Evolutionary conservation across 2,329 filamentous ascomycete genomes (phyloP).

Genomic region (Aspergillus eucalypticola): DNA sequence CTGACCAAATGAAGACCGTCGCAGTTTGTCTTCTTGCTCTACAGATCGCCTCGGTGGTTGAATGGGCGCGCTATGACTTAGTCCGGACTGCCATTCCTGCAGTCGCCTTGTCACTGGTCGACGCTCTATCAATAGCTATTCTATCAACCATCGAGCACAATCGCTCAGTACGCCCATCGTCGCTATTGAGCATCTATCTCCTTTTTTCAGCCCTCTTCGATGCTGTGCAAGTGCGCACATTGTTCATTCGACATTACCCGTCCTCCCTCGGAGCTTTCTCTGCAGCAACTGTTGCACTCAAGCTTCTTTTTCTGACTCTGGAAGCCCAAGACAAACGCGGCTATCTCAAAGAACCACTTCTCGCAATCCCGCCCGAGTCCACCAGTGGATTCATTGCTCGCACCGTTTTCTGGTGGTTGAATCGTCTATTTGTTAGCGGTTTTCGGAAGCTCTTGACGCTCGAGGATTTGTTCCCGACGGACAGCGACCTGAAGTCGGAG

Average conservation of each 20-base stretch:
- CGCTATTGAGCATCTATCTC: slow-evolving; percentile 41
- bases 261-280: slow-evolving; percentile 37
- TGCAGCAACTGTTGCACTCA: slow-evolving; percentile 40
- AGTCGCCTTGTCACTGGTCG: neutral
- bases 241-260: slow-evolving; percentile 31
- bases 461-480: slow-evolving; percentile 17
- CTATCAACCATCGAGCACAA: slow-evolving; percentile 20
- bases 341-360: slow-evolving; percentile 18
- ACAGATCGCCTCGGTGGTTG: neutral
- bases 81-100: neutral
- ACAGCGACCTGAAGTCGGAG: neutral
- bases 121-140: neutral
- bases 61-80: neutral
- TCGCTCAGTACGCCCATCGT: slow-evolving; percentile 28
- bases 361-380: slow-evolving; percentile 21
- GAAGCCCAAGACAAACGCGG: slow-evolving; percentile 47
- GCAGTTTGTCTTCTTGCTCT: neutral
- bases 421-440: slow-evolving; percentile 28
- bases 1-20: neutral
- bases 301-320: slow-evolving; percentile 43
- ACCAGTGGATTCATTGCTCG: slow-evolving; percentile 30
- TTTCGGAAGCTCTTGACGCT: slow-evolving; percentile 22
- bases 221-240: slow-evolving; percentile 42
- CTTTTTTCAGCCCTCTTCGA: slow-evolving; percentile 45
- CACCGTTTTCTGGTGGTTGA: slow-evolving; percentile 41